Base-by-base conservation (phyloP, 2,329 filamentous ascomycete species). In the Aspergillus jensenii region DNA sequence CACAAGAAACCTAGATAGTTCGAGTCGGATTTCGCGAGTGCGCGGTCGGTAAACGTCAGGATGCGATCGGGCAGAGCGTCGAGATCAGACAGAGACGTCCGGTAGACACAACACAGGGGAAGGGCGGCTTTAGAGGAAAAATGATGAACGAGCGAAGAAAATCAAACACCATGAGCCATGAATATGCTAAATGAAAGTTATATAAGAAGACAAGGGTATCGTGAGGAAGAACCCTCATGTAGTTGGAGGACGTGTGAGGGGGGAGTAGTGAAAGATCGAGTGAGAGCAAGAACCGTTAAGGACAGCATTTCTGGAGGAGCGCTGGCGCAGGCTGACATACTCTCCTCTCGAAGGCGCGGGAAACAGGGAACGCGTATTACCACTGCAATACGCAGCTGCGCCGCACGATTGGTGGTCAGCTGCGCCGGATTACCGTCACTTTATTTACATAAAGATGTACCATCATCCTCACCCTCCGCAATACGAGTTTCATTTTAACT, bases 131-230 rank as follows among this genome's bases (percentile, higher is more conserved):
- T 40, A 43, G 17, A n/a, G 40, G 14, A 21, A 58, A 60, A 51
- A 44, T 45, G 59, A 58, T 55, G 58, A 64, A 64, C 60, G 59
- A 63, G 56, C 46, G 62, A 58, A 59, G 44, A 43, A 51, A 63
- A 43, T 61, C 52, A 62, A 55, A 51, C 55, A 61, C 59, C 52
- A 62, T 62, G 52, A 50, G 48, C 50, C 55, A 65, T 61, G 17
- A 47, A 48, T 59, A 57, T 61, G 61, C 51, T 52, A 63, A 56
- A 60, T 55, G 56, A 62, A 59, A 48, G 51, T 40, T 58, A 60
- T 60, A 59, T 59, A 39, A 40, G 27, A 56, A 53, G 44, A 56
- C 48, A 52, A 48, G 45, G 27, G 47, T 37, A 51, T 51, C 48
- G 23, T 37, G 53, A 55, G 52, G 44, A 49, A 53, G 39, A 55